Evolutionary conservation across 805 yeast species (phyloP).

Genomic region (Myxozyma monticola): DNA sequence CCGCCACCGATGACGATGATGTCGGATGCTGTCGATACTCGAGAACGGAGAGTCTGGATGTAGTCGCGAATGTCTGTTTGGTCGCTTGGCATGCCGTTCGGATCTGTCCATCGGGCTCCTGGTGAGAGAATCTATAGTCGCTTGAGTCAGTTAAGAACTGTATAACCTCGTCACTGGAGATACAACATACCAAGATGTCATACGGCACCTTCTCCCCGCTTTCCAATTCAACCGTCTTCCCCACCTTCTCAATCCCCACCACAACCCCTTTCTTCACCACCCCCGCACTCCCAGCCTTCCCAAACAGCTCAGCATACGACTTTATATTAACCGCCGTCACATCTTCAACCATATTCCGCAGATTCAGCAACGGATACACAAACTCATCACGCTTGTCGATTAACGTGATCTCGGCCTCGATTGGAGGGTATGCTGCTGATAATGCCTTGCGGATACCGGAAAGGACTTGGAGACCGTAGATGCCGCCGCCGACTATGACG

Average conservation of each 20-base stretch:
- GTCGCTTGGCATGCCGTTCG: constrained; percentile 6
- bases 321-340: constrained; percentile 10
- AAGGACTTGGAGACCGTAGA: no score
- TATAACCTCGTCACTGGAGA: no score
- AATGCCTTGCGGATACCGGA: not conserved
- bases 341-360: constrained; percentile 19
- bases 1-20: constrained; percentile 55
- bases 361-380: constrained; percentile 15
- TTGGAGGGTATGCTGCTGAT: constrained; percentile 2
- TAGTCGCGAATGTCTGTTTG: not conserved
- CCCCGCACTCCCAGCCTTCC: no score
- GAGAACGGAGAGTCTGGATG: constrained; percentile 16
- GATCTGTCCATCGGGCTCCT: constrained; percentile 4
- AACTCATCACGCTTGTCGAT: constrained; percentile 19
- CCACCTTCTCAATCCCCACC: constrained; percentile 1
- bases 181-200: constrained; percentile 18
- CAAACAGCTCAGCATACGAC: constrained; percentile 13
- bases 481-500: constrained; percentile 16
- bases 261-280: not conserved
- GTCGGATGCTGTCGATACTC: constrained; percentile 40
- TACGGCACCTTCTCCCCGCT: constrained; percentile 7
- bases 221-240: constrained; percentile 6
- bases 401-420: constrained; percentile 7
- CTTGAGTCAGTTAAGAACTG: not conserved
- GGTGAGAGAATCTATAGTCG: constrained; percentile 10